phyloP scores from a whole-genome alignment of 208 protist species.

The Wallacemonas sp. region DNA sequence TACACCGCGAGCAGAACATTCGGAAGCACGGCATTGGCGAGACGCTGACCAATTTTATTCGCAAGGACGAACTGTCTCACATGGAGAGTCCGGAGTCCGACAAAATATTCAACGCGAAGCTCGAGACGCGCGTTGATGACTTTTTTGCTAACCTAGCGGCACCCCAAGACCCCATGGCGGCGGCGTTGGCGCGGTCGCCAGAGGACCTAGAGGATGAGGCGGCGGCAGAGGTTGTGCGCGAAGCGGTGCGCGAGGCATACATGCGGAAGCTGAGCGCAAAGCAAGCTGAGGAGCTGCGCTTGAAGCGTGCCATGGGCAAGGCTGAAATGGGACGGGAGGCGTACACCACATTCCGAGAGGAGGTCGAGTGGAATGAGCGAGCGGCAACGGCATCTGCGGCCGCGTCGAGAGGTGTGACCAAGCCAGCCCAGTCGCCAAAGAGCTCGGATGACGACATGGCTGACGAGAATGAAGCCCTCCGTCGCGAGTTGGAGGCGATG shows the following conservation, averaged over 20 bases:
- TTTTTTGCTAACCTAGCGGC: conserved; percentile 76
- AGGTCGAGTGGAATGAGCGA: neutral
- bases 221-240: conserved; percentile 66
- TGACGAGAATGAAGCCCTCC: conserved; percentile 26
- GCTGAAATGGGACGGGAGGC: conserved; percentile 21
- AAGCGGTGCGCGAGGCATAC: conserved; percentile 83
- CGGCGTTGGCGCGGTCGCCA: conserved; percentile 67
- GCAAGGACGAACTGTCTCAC: conserved; percentile 68
- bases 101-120: conserved; percentile 42
- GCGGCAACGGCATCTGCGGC: neutral
- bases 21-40: conserved; percentile 49
- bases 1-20: conserved; percentile 54
- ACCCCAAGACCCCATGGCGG: conserved; percentile 79
- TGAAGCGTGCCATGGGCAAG: conserved; percentile 62
- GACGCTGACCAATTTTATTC: conserved; percentile 52
- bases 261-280: conserved; percentile 52
- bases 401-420: conserved; percentile 7
- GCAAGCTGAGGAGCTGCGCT: conserved; percentile 65
- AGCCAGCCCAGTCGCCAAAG: neutral
- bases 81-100: conserved; percentile 88
- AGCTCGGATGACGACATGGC: neutral
- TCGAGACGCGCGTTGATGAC: conserved; percentile 56
- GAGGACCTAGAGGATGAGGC: conserved; percentile 73
- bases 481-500: conserved; percentile 54
- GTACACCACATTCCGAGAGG: conserved; percentile 14